A percentile compares a stretch with the other conserved stretches of the same genome.
phyloP scores from a whole-genome alignment of 495 filamentous ascomycete species.

The Amorphotheca resinae region DNA sequence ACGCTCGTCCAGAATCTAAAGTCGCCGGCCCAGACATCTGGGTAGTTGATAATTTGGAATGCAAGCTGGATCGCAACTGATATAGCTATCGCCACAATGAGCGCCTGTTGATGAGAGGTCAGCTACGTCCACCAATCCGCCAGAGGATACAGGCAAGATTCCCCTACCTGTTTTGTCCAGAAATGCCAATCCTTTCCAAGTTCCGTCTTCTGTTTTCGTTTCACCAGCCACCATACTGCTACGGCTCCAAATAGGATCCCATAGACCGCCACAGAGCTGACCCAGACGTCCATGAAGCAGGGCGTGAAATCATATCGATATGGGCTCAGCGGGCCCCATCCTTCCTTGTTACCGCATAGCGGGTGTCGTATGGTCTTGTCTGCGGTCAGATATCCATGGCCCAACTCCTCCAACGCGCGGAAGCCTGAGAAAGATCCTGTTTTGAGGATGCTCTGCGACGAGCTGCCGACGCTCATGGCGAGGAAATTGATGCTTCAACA shows the following conservation, averaged over 20 bases:
- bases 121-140: constrained; percentile 13
- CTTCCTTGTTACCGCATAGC: constrained; percentile 76
- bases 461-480: constrained; percentile 6
- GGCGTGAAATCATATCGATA: constrained; percentile 85
- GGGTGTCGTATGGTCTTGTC: constrained; percentile 39
- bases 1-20: constrained; percentile 88
- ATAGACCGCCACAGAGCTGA: constrained; percentile 61
- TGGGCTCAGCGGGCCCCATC: constrained; percentile 87
- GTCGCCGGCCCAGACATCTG: constrained; percentile 60
- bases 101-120: constrained; percentile 35
- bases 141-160: background rate
- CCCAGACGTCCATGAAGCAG: constrained; percentile 84
- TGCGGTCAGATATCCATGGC: constrained; percentile 36
- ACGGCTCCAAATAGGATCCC: constrained; percentile 64
- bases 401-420: constrained; percentile 22
- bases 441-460: constrained; percentile 28
- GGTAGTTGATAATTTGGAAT: constrained; percentile 63
- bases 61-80: constrained; percentile 59
- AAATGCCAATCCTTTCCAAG: constrained; percentile 90
- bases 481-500: background rate
- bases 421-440: constrained; percentile 43
- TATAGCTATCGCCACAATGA: constrained; percentile 56
- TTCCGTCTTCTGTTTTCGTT: constrained; percentile 46
- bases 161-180: constrained; percentile 68
- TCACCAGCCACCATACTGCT: constrained; percentile 58